Evolutionary conservation across 2,329 filamentous ascomycete species (phyloP), one percentile per base, ranked within the genome.

Genomic region (Cytospora piceicola): DNA sequence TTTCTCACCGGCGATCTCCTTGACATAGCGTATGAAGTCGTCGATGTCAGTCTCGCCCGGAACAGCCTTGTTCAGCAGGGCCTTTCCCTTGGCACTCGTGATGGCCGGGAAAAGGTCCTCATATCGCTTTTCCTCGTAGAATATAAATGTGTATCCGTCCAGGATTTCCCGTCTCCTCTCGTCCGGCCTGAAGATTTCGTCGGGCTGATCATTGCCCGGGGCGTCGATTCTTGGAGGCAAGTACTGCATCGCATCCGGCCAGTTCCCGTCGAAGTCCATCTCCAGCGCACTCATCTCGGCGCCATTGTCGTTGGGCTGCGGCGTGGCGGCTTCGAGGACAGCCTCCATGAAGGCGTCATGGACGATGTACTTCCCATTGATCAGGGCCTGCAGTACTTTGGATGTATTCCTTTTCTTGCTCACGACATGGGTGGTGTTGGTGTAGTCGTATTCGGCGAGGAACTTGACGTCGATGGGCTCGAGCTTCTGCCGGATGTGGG

Each of bases 381-480:
- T 89, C 12, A 99, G 81, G 2, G 92, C 94, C 73, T 96, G 93
- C 2, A 99, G 82, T 0, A 92, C 92, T 70, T 93, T 93, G 0
- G 94, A 86, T 0, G 93, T 94, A 75, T 98, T 99, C 57, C 95
- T 86, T 77, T 96, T 97, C 75, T 88, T 91, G 9, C 92, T 89
- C 39, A 98, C 88, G 14, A 96, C 90, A 76, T 98, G 94, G 0
- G 94, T 97, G 0, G 94, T 97, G 32, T 85, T 79, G 20, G 80
- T 83, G 30, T 84, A 79, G 29, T 91, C 79, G 75, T 93, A 97
- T 4, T 93, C 89, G 53, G 86, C 82, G 17, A 91, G 80, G 17
- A 93, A 89, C 76, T 97, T 98, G 76, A 98, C 89, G 74, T 97
- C 95, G n/a, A 96, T 83, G 54, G 89, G 86, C 74, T 96, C 93